Percentiles rank a stretch among this genome's conserved stretches.
Evolutionary conservation across 768 basidiomycete genomes (phyloP).

Genomic region (Boletellus emodensis): DNA sequence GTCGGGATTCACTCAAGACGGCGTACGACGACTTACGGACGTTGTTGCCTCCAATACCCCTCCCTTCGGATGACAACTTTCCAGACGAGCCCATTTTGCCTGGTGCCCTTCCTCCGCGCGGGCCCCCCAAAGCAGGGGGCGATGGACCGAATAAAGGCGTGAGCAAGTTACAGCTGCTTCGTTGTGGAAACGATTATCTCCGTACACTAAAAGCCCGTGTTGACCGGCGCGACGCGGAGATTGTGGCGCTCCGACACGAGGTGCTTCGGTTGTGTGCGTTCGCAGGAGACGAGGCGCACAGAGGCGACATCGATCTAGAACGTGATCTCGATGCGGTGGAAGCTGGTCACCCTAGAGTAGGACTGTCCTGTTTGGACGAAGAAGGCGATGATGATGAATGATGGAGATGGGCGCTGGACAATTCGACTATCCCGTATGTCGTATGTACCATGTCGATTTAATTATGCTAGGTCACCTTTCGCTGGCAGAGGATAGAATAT

Average conservation of each 20-base stretch:
- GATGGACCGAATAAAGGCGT: constrained; percentile 96
- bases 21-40: constrained; percentile 83
- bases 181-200: constrained; percentile 89
- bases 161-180: constrained; percentile 87
- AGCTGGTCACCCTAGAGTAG: constrained; percentile 18
- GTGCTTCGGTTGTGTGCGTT: constrained; percentile 53
- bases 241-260: constrained; percentile 61
- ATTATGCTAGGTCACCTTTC: constrained; percentile 3
- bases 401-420: neutral
- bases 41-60: constrained; percentile 84
- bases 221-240: constrained; percentile 77
- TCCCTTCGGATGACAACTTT: constrained; percentile 69
- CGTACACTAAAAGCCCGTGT: constrained; percentile 71
- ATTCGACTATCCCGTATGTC: constrained; percentile 1
- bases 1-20: constrained; percentile 92
- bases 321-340: constrained; percentile 30
- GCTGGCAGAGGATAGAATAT: neutral
- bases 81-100: constrained; percentile 76
- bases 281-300: constrained; percentile 18
- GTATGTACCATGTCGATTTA: constrained; percentile 11
- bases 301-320: constrained; percentile 26
- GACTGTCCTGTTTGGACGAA: constrained; percentile 26
- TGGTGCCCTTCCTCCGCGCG: constrained; percentile 84
- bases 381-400: constrained; percentile 32
- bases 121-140: constrained; percentile 77